Evolutionary conservation across 352 stramenopile species (phyloP), one percentile per base, ranked within the genome.

Genomic region (Pythium coloratum): DNA sequence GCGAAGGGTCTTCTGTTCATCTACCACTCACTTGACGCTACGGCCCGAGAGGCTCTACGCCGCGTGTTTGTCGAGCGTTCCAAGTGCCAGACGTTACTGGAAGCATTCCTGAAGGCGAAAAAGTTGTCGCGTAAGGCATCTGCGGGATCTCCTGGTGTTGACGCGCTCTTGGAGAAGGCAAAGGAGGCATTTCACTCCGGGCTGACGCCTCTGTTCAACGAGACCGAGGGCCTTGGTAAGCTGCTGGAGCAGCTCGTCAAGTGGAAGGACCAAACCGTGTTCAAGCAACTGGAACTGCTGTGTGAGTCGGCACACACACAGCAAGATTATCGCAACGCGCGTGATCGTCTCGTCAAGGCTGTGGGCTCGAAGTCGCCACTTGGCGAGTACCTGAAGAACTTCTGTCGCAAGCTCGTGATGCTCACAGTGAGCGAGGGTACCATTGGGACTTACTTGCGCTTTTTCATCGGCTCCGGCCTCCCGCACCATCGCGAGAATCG

Each of bases 221-320:
- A 96, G 62, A 81, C 84, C 12, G 71, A 76, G 18, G 78, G 71
- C 3, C 59, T 92, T 28, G 70, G 69, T 2, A 86, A 85, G 49
- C 55, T 94, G 12, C n/a, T 92, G 3, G 82, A 92, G 13, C 83
- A 79, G 38, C 63, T 96, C 0, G 70, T 69, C 5, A 81, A 71
- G 30, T 92, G 82, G 84, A 94, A 94, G 56, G 88, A 96, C 44
- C 78, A 92, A 26, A 86, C 64, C 6, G 73, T 94, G 8, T 92
- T 95, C 55, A 94, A 92, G 60, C 73, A 92, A 44, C 53, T 96
- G 54, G 73, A 72, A 12, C 59, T 75, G 1, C 32, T 95, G n/a
- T 91, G 84, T 32, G 79, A 88, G 38, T 76, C 72, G 26, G 78
- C 79, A 2, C 81, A 76, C 38, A 79, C 64, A 36, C 72, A 84